phyloP scores from a whole-genome alignment of 352 stramenopile genomes.

The Globisporangium sylvaticum region DNA sequence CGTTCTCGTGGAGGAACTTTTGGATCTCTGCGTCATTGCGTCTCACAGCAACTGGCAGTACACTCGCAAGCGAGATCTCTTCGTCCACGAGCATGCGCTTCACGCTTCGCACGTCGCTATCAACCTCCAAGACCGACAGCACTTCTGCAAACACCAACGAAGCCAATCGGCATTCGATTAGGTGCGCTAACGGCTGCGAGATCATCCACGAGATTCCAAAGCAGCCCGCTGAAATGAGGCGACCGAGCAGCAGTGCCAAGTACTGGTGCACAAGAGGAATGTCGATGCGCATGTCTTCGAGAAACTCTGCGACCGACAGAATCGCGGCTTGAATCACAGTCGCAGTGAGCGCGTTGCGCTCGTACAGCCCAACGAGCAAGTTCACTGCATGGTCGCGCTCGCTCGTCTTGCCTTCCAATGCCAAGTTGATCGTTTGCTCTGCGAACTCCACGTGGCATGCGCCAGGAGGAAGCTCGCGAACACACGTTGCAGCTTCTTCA shows the following conservation, averaged over 20 bases:
- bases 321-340: constrained; percentile 71
- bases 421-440: constrained; percentile 64
- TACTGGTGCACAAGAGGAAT: constrained; percentile 82
- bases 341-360: constrained; percentile 53
- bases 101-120: constrained; percentile 62
- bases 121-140: constrained; percentile 64
- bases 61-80: constrained; percentile 52
- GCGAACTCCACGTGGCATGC: constrained; percentile 58
- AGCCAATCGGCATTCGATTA: constrained; percentile 59
- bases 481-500: constrained; percentile 66
- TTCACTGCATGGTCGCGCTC: constrained; percentile 69
- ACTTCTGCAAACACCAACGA: constrained; percentile 72
- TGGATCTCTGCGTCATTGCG: constrained; percentile 40
- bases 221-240: constrained; percentile 71
- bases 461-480: constrained; percentile 58
- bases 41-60: constrained; percentile 40
- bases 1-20: constrained; percentile 58
- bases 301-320: constrained; percentile 69
- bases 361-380: constrained; percentile 77
- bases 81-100: constrained; percentile 77
- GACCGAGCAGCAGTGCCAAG: constrained; percentile 63
- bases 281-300: constrained; percentile 86
- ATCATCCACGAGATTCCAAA: constrained; percentile 85
- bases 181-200: constrained; percentile 41
- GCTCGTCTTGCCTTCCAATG: constrained; percentile 68